Conservation (phyloP, 2,329 filamentous ascomycete species). For the Neofusicoccum parvum region DNA sequence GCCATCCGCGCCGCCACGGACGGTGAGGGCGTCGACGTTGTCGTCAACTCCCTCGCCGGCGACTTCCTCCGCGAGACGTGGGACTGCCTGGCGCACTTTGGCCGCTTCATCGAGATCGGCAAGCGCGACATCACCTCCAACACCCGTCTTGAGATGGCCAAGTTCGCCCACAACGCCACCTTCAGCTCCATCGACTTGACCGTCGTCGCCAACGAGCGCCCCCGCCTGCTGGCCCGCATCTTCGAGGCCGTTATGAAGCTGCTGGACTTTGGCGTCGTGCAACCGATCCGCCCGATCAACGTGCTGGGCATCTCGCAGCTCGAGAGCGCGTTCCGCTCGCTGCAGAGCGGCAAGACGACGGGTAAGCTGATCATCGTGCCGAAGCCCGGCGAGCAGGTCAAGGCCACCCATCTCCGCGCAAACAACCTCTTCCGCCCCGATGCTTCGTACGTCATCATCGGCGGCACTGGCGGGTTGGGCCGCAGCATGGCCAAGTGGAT, state of each 20-base stretch:
- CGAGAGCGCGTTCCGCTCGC: constrained; percentile 25
- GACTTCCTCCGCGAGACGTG: constrained; percentile 31
- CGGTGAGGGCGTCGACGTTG: constrained; percentile 37
- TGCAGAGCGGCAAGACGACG: constrained; percentile 24
- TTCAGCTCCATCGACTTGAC: constrained; percentile 21
- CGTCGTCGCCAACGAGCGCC: constrained; percentile 2
- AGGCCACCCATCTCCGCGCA: constrained; percentile 10
- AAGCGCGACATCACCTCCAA: constrained; percentile 22
- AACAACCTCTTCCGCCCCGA: constrained; percentile 23
- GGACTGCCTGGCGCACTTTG: constrained; percentile 33
- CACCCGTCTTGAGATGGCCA: constrained; percentile 20
- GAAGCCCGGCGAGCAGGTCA: constrained; percentile 27
- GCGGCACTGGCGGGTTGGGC: constrained; percentile 34
- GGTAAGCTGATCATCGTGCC: constrained; percentile 28
- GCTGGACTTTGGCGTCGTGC: constrained; percentile 6
- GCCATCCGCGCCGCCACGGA: constrained; percentile 31
- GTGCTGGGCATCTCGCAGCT: constrained; percentile 25
- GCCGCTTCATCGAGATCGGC: constrained; percentile 32
- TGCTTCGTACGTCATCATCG: constrained; percentile 33
- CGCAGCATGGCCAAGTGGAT: constrained; percentile 32
- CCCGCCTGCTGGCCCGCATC: neutral
- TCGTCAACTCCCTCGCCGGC: constrained; percentile 37
- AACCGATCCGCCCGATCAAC: constrained; percentile 13
- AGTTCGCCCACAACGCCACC: constrained; percentile 24
- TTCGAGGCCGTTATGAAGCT: constrained; percentile 18